These are phyloP conservation scores for Dichomitus squalens DNA, from an alignment of 1,284 basidiomycete species.

Conservation along the genomic window DNA sequence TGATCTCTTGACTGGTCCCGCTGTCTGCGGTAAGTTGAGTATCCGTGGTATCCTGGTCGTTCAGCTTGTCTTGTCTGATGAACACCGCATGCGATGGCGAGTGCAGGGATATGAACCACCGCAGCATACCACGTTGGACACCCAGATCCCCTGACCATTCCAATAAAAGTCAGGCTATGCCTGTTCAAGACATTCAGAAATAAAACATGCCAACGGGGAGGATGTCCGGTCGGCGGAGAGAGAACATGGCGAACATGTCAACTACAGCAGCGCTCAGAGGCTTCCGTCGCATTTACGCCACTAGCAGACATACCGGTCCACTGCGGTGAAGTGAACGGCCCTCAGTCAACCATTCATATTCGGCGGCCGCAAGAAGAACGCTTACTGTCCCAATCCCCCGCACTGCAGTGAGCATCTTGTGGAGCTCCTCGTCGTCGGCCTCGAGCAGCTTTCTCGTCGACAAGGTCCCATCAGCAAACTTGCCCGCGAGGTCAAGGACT, in stretches of 20 bases:
- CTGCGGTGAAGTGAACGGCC: conserved; percentile 23
- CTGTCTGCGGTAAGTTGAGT: conserved; percentile 23
- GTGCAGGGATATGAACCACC: conserved; percentile 76
- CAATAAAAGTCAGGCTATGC: neutral
- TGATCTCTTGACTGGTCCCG: neutral
- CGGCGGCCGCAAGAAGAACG: conserved; percentile 8
- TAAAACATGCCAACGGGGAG: conserved; percentile 68
- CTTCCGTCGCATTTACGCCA: neutral
- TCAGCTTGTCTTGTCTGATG: conserved; percentile 59
- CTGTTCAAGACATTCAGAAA: neutral
- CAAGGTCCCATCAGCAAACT: conserved; percentile 79
- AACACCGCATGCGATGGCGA: conserved; percentile 48
- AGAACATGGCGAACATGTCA: conserved; percentile 91
- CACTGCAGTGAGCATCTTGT: conserved; percentile 75
- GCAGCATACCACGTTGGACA: conserved; percentile 76
- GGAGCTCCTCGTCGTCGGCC: conserved; percentile 75
- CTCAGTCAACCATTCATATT: neutral
- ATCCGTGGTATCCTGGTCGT: conserved; percentile 30
- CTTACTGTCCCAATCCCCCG: conserved; percentile 79
- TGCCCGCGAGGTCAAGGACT: conserved; percentile 78
- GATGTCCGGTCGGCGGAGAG: conserved; percentile 80
- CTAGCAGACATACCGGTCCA: conserved; percentile 37
- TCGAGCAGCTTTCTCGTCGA: conserved; percentile 70
- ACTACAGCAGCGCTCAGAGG: conserved; percentile 40
- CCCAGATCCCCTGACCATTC: conserved; percentile 73